Percentiles rank a stretch among this genome's conserved stretches.
Evolutionary conservation across 306 rosid species (phyloP).

Genomic region (Fagus sylvatica): DNA sequence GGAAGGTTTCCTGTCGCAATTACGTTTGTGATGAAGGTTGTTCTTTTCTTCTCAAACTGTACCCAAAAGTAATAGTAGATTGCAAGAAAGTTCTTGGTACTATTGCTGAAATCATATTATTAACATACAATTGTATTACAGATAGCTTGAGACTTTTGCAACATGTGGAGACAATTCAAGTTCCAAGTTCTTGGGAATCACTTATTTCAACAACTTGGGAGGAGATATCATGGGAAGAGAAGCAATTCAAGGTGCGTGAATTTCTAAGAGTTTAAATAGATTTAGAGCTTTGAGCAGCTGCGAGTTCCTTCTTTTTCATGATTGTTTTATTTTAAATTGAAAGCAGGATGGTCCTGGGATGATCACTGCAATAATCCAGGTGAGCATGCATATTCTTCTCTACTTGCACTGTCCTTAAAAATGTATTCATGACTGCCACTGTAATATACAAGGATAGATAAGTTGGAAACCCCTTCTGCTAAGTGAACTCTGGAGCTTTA

Average conservation of each 20-base stretch:
- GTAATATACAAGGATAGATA: background rate
- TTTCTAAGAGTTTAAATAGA: conserved; percentile 17
- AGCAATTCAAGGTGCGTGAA: conserved; percentile 59
- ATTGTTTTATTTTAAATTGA: conserved; percentile 22
- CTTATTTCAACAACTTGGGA: conserved; percentile 59
- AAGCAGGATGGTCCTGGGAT: conserved; percentile 73
- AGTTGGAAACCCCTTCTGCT: background rate
- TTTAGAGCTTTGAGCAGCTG: background rate
- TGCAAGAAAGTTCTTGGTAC: background rate
- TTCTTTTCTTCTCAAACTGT: background rate
- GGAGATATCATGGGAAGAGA: conserved; percentile 66
- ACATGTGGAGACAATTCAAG: conserved; percentile 60
- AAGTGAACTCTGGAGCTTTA: background rate
- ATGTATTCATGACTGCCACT: background rate
- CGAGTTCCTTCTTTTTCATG: background rate
- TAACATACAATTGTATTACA: conserved; percentile 33
- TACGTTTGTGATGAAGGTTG: background rate
- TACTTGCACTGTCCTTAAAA: conserved; percentile 1
- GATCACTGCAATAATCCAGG: conserved; percentile 69
- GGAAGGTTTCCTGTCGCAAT: background rate
- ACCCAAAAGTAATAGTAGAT: background rate
- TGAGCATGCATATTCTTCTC: conserved; percentile 27
- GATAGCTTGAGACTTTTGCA: conserved; percentile 84
- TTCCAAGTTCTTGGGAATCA: conserved; percentile 66
- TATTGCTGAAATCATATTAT: conserved; percentile 8